Conservation (phyloP, 2,329 filamentous ascomycete species). For the Ascochyta fabae region DNA sequence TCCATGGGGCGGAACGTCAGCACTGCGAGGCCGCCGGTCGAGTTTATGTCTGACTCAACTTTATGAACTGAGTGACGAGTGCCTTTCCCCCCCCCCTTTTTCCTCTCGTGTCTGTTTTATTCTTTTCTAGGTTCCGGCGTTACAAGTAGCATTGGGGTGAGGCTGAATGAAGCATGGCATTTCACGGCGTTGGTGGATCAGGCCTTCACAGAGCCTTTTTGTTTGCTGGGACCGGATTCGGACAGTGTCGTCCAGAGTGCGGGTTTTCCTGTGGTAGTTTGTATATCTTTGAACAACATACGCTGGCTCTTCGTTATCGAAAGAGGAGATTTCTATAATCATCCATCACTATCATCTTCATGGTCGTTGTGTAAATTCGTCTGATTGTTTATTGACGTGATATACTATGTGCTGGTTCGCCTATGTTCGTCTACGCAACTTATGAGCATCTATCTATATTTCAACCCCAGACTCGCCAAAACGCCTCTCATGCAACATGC, state of each 20-base stretch:
- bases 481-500: constrained; percentile 17
- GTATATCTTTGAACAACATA: background rate
- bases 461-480: background rate
- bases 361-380: no score
- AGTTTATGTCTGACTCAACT: constrained; percentile 39
- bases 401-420: background rate
- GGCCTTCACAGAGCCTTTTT: background rate
- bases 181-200: constrained; percentile 33
- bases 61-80: constrained; percentile 38
- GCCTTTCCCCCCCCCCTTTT: background rate
- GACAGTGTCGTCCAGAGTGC: background rate
- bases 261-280: background rate
- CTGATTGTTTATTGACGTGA: no score
- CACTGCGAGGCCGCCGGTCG: constrained; percentile 49
- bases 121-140: constrained; percentile 5
- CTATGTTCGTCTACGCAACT: background rate
- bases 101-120: no score
- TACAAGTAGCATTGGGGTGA: constrained; percentile 22
- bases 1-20: constrained; percentile 42
- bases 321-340: background rate
- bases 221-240: background rate
- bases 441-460: background rate
- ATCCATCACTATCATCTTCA: no score
- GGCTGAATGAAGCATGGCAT: constrained; percentile 20
- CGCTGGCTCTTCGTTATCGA: background rate